Evolutionary conservation across 345 rosid species (phyloP).

Genomic region (Eucalyptus victrix): DNA sequence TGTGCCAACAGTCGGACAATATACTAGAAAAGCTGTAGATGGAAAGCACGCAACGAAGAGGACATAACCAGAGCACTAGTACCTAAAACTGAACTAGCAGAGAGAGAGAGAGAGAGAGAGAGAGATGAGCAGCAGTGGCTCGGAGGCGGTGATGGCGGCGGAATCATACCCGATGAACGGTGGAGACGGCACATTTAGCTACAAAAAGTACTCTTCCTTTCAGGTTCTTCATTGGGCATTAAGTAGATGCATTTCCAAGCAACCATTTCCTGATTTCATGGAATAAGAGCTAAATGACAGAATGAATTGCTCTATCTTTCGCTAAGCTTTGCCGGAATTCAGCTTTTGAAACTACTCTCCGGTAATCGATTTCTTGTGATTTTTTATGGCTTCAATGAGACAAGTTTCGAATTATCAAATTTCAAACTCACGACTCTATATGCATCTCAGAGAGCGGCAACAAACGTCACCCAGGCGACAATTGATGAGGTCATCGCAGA

Average conservation of each 20-base stretch:
- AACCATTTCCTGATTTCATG: not conserved
- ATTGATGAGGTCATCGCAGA: constrained; percentile 21
- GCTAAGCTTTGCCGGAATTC: not conserved
- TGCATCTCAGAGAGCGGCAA: constrained; percentile 1
- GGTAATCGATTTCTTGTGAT: not conserved
- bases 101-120: not conserved
- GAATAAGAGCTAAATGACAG: not conserved
- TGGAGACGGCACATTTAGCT: constrained; percentile 42
- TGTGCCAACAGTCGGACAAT: not conserved
- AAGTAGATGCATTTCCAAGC: not conserved
- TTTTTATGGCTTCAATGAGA: not conserved
- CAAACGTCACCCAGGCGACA: constrained; percentile 9
- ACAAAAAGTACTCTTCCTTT: constrained; percentile 28
- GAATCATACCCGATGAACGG: constrained; percentile 23
- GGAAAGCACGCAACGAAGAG: not conserved
- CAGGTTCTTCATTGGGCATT: constrained; percentile 17
- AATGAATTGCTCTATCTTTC: not conserved
- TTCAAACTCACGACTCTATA: not conserved
- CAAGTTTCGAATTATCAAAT: not conserved
- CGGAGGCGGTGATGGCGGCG: not conserved
- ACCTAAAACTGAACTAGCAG: not conserved
- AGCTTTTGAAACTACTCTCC: not conserved
- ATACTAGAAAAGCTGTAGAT: not conserved
- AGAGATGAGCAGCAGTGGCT: not conserved
- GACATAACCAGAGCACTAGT: not conserved